A percentile compares a stretch with the other conserved stretches of the same genome.
phyloP scores from a whole-genome alignment of 1,284 basidiomycete genomes.

The Coriolopsis trogii region DNA sequence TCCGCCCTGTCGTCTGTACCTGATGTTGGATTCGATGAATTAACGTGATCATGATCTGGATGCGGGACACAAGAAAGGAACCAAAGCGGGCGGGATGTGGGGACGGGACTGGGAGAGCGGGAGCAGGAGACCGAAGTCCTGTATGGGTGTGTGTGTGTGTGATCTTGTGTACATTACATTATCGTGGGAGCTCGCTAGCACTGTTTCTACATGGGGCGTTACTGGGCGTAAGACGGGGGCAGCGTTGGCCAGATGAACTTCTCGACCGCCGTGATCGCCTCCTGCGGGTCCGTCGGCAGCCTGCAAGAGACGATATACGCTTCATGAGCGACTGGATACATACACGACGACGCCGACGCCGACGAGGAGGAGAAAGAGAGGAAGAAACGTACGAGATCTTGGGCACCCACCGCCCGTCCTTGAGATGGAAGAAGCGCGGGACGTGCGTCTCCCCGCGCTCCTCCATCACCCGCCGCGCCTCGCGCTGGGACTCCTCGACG shows the following conservation, averaged over 20 bases:
- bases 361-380: neutral
- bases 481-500: conserved; percentile 93
- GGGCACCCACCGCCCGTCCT: conserved; percentile 79
- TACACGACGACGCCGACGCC: too few relatives aligned
- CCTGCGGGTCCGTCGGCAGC: conserved; percentile 66
- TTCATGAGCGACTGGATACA: neutral
- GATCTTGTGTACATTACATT: conserved; percentile 10
- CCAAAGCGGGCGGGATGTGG: too few relatives aligned
- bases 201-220: neutral
- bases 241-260: conserved; percentile 61
- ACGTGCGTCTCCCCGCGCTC: conserved; percentile 69
- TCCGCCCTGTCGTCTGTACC: too few relatives aligned
- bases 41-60: too few relatives aligned
- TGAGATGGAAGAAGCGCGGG: conserved; percentile 82
- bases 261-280: conserved; percentile 61
- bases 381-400: conserved; percentile 62
- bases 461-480: conserved; percentile 78
- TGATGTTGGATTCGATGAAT: too few relatives aligned
- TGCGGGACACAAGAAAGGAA: too few relatives aligned
- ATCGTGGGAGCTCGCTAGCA: neutral
- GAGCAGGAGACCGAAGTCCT: conserved; percentile 1
- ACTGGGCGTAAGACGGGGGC: conserved; percentile 20
- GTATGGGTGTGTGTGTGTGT: too few relatives aligned
- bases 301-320: conserved; percentile 44
- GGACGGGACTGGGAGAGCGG: neutral